A percentile compares a stretch with the other conserved stretches of the same genome.
Evolutionary conservation across 441 rosid genomes (phyloP).

Genomic region (Adansonia rubrostipa): DNA sequence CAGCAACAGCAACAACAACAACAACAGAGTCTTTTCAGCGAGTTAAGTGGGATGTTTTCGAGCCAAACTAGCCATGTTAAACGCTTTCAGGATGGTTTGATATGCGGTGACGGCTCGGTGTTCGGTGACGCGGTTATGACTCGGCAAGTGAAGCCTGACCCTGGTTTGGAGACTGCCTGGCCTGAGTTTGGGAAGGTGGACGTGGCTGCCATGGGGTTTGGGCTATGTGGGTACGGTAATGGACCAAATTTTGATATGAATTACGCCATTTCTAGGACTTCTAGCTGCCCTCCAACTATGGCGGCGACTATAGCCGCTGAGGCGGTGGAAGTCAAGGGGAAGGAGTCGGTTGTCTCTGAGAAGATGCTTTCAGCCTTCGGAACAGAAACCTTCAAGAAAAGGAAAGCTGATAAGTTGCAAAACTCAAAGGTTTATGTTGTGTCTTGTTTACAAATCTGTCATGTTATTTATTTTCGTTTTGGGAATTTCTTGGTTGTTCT

Average conservation of each 20-base stretch:
- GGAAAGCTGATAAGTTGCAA: constrained; percentile 52
- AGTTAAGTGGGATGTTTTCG: constrained; percentile 37
- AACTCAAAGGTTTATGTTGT: constrained; percentile 38
- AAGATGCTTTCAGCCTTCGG: constrained; percentile 37
- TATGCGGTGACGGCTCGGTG: constrained; percentile 19
- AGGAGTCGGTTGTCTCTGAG: constrained; percentile 36
- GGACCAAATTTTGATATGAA: constrained; percentile 40
- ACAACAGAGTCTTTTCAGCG: constrained; percentile 28
- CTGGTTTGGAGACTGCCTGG: constrained; percentile 39
- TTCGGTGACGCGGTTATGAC: too few relatives aligned
- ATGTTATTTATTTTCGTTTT: too few relatives aligned
- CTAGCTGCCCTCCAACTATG: constrained; percentile 47
- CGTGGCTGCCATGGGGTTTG: constrained; percentile 33
- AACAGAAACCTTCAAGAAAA: constrained; percentile 55
- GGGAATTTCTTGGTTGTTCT: too few relatives aligned
- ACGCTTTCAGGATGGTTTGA: constrained; percentile 39
- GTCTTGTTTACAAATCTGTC: too few relatives aligned
- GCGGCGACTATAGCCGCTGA: constrained; percentile 28
- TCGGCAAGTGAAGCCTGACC: too few relatives aligned
- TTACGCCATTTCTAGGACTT: constrained; percentile 42
- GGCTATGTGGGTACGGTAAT: constrained; percentile 34
- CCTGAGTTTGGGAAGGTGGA: constrained; percentile 38
- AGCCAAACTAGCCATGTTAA: constrained; percentile 25
- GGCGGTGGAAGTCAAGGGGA: constrained; percentile 34
- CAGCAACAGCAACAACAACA: constrained; percentile 19